Percentiles rank a stretch among this genome's conserved stretches.
Conservation (phyloP, 176 grass and related monocot genomes). For the Aegilops sharonensis region DNA sequence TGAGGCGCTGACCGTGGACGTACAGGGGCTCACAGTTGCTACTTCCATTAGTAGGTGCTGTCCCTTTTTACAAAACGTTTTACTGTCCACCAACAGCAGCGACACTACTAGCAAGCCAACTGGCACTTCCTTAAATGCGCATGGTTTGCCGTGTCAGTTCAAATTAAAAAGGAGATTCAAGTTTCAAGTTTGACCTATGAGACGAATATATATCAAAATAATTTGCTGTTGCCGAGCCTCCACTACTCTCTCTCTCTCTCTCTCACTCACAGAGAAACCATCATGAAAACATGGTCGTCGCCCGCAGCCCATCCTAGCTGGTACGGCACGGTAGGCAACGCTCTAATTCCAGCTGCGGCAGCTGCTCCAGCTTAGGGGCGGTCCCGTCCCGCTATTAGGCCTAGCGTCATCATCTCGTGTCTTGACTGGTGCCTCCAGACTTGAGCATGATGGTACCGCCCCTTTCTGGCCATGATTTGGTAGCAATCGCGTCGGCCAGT, state of each 20-base stretch:
- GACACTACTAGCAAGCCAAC: not conserved
- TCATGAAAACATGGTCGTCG: constrained; percentile 11
- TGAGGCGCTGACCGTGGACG: too few relatives aligned
- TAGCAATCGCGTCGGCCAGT: not conserved
- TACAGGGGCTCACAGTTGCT: too few relatives aligned
- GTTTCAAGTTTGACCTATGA: too few relatives aligned
- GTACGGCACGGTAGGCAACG: not conserved
- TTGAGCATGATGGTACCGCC: not conserved
- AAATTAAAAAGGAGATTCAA: too few relatives aligned
- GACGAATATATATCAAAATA: too few relatives aligned
- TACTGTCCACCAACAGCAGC: not conserved
- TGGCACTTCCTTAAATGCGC: not conserved
- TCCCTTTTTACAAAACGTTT: too few relatives aligned
- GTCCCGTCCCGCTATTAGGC: not conserved
- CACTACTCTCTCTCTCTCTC: too few relatives aligned
- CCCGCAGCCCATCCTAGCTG: not conserved
- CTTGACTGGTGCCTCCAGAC: not conserved
- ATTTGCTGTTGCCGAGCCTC: too few relatives aligned
- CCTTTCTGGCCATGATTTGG: constrained; percentile 25
- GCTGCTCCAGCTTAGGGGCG: not conserved
- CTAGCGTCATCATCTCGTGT: constrained; percentile 6
- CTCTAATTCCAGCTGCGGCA: not conserved
- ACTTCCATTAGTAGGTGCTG: too few relatives aligned
- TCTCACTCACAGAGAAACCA: not conserved
- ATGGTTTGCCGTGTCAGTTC: not conserved